These are phyloP conservation scores for Speleostelium caveatum DNA, from an alignment of 78 protist genomes.

Conservation along the genomic window DNA sequence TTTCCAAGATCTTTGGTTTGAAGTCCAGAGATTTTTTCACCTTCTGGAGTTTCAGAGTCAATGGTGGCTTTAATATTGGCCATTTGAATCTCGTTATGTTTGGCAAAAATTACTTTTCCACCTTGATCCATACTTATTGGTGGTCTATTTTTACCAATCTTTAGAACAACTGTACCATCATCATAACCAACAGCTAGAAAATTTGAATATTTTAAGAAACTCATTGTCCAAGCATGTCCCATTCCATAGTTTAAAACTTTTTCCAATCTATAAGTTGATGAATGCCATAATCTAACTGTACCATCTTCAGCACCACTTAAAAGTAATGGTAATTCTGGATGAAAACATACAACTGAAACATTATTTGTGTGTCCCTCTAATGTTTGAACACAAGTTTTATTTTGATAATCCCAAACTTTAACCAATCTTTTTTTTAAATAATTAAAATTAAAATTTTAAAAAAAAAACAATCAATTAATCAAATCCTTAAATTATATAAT, in stretches of 20 bases:
- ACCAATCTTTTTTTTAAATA: conserved; percentile 56
- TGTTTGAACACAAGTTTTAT: conserved; percentile 96
- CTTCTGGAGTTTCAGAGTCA: conserved; percentile 75
- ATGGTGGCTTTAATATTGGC: conserved; percentile 53
- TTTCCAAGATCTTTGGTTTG: conserved; percentile 94
- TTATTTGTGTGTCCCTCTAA: conserved; percentile 96
- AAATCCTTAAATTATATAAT: too few relatives aligned
- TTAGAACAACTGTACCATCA: conserved; percentile 95
- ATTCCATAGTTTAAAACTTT: conserved; percentile 93
- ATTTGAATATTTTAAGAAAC: conserved; percentile 80
- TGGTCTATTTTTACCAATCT: conserved; percentile 98
- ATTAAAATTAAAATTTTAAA: neutral
- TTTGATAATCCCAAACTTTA: conserved; percentile 98
- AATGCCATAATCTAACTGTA: conserved; percentile 93
- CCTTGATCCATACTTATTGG: conserved; percentile 93
- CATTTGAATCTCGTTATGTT: conserved; percentile 88
- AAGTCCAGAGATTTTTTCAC: conserved; percentile 87
- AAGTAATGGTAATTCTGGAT: conserved; percentile 98
- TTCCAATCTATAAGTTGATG: conserved; percentile 95
- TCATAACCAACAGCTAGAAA: conserved; percentile 95
- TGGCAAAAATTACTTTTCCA: conserved; percentile 95
- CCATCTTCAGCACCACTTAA: conserved; percentile 96
- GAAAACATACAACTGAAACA: conserved; percentile 93
- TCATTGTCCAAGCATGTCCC: conserved; percentile 97
- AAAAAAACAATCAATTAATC: neutral